Evolutionary conservation across 495 filamentous ascomycete genomes (phyloP).

Genomic region (Podospora sp.): DNA sequence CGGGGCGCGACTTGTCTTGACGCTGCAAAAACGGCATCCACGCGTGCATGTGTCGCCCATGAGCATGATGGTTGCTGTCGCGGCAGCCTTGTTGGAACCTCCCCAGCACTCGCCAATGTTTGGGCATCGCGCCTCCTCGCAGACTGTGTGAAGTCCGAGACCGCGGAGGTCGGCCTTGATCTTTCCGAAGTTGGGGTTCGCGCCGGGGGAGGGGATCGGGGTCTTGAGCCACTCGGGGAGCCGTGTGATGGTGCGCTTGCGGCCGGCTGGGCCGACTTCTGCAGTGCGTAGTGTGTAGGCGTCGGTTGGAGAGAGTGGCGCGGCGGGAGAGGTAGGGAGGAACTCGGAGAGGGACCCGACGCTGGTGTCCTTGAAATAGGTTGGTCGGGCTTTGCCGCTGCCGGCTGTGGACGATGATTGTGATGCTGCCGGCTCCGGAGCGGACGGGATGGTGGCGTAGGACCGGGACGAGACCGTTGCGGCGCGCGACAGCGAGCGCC

Average conservation of each 20-base stretch:
- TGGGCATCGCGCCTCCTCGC: constrained; percentile 95
- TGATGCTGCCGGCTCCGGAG: constrained; percentile 18
- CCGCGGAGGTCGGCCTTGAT: constrained; percentile 93
- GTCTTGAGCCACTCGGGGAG: constrained; percentile 96
- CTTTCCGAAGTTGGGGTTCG: constrained; percentile 77
- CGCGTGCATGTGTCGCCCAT: constrained; percentile 99
- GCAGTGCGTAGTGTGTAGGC: constrained; percentile 74
- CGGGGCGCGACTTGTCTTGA: constrained; percentile 82
- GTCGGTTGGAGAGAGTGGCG: constrained; percentile 53
- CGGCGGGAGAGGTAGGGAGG: constrained; percentile 48
- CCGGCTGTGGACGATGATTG: constrained; percentile 10
- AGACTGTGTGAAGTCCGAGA: constrained; percentile 89
- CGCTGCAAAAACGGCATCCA: constrained; percentile 94
- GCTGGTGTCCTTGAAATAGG: constrained; percentile 81
- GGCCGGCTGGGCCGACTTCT: constrained; percentile 78
- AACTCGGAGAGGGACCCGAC: constrained; percentile 89
- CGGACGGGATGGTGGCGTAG: constrained; percentile 38
- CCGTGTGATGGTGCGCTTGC: constrained; percentile 84
- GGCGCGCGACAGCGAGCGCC: constrained; percentile 33
- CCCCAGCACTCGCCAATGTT: constrained; percentile 99
- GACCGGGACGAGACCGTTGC: constrained; percentile 27
- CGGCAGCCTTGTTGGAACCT: constrained; percentile 79
- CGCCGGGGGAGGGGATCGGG: constrained; percentile 75
- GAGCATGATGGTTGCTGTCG: constrained; percentile 98
- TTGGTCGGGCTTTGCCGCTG: constrained; percentile 49